Evolutionary conservation across 2,329 filamentous ascomycete genomes (phyloP), one percentile per base, ranked within the genome.

Genomic region (Cryphonectria parasitica): DNA sequence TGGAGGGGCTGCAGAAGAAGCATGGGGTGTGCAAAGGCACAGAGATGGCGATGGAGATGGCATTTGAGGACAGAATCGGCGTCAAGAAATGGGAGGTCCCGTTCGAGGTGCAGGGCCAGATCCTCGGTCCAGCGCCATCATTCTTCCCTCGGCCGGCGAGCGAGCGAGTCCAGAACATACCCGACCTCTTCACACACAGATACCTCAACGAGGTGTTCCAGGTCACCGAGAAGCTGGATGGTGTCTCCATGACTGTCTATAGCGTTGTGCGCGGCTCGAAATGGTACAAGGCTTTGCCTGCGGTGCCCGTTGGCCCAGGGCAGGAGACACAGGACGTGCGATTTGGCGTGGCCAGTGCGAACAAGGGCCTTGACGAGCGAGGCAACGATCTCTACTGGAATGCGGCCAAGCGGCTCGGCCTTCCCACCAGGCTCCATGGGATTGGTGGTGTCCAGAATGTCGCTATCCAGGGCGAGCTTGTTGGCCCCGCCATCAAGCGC

Each of bases 161-260:
- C 67, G 60, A 69, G 5, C 74, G 78, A 2, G 75, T 74, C 0
- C 78, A 80, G 69, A 76, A 80, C 69, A 62, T 77, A 1, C 64
- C 71, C 2, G 4, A 64, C 7, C 65, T 75, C 4, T 76, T 79
- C 64, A 73, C 58, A 22, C 0, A 3, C 10, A 19, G 43, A 15
- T 28, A 66, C 41, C 69, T 61, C 36, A 52, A 75, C 22, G 72
- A 54, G 0, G 34, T 71, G 1, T 79, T 76, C 67, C 76, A 79
- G 62, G 71, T 79, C 67, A 79, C 78, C 3, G 77, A 79, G 68
- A 80, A 80, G 72, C 74, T 80, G 3, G 78, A 80, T 67, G 78
- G 78, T 1, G 36, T 75, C 2, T 75, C 78, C 22, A 79, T 80
- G 76, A 75, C 75, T 1, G 71, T 79, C 39, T 80, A 80, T 68